phyloP scores from a whole-genome alignment of 2,329 filamentous ascomycete species.

The Colletotrichum sp. region DNA sequence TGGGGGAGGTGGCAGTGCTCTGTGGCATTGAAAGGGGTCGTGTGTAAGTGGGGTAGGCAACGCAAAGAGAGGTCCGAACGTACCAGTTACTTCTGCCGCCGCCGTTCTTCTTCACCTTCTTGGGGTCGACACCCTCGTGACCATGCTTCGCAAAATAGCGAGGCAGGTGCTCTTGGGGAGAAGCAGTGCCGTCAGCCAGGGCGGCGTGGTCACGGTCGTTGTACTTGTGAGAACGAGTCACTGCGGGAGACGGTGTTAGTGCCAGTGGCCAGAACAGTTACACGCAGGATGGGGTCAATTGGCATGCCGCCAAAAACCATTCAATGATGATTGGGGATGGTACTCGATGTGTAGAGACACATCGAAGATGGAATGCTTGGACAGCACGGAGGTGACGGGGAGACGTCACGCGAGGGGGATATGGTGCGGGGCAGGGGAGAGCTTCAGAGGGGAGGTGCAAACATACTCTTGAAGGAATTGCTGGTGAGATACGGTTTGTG shows the following conservation, averaged over 20 bases:
- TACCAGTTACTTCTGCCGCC: conserved; percentile 95
- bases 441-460: background rate
- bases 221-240: conserved; percentile 97
- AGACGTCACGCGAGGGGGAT: conserved; percentile 1
- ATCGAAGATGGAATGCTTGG: background rate
- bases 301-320: background rate
- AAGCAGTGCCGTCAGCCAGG: conserved; percentile 74
- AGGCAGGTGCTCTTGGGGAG: conserved; percentile 76
- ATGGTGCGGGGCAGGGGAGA: conserved; percentile 8
- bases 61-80: conserved; percentile 35
- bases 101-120: conserved; percentile 96
- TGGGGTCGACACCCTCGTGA: conserved; percentile 80
- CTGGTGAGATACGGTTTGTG: background rate
- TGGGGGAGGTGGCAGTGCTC: background rate
- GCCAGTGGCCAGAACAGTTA: background rate
- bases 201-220: conserved; percentile 91
- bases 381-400: background rate
- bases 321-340: background rate
- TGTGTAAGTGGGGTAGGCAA: conserved; percentile 17
- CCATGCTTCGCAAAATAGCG: conserved; percentile 94
- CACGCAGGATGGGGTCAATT: background rate
- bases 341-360: background rate
- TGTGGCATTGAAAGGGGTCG: background rate
- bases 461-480: conserved; percentile 22
- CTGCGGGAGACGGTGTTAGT: conserved; percentile 48